A percentile compares a stretch with the other conserved stretches of the same genome.
Evolutionary conservation across 2,329 filamentous ascomycete species (phyloP).

Genomic region (Chaetomium globosum): DNA sequence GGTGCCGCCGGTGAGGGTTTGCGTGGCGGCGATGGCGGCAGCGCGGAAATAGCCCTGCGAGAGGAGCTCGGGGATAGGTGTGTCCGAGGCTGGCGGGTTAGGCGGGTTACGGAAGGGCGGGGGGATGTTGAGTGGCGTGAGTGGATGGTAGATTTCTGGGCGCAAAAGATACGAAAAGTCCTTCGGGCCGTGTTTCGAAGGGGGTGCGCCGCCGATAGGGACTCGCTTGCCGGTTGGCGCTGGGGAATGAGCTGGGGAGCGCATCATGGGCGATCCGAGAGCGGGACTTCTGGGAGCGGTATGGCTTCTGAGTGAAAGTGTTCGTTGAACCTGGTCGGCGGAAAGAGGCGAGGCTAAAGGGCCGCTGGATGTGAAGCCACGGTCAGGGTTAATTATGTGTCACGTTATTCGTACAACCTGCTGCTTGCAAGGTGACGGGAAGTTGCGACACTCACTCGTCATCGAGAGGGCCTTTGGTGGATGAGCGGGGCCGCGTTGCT

Average conservation of each 20-base stretch:
- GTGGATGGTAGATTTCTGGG: slow-evolving; percentile 79
- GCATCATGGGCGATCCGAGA: slow-evolving; percentile 28
- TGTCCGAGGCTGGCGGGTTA: slow-evolving; percentile 63
- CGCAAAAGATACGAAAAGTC: slow-evolving; percentile 81
- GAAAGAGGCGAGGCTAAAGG: slow-evolving; percentile 34
- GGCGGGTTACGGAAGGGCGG: slow-evolving; percentile 69
- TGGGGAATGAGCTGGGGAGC: slow-evolving; percentile 34
- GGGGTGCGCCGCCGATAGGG: slow-evolving; percentile 24
- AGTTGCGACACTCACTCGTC: slow-evolving; percentile 62
- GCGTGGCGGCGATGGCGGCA: slow-evolving; percentile 69
- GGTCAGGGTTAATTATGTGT: slow-evolving; percentile 8
- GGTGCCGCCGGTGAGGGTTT: slow-evolving; percentile 57
- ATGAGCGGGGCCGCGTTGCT: slow-evolving; percentile 65
- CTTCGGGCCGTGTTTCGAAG: slow-evolving; percentile 51
- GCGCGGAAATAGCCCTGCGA: slow-evolving; percentile 75
- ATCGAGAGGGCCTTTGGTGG: slow-evolving; percentile 79
- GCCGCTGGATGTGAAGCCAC: slow-evolving; percentile 31
- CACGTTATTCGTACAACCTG: not conserved
- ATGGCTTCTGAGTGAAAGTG: slow-evolving; percentile 21
- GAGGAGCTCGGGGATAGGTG: slow-evolving; percentile 69
- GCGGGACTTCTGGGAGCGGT: slow-evolving; percentile 23
- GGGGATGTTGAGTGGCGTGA: slow-evolving; percentile 65
- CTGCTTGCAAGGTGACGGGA: not conserved
- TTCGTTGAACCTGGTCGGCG: slow-evolving; percentile 29
- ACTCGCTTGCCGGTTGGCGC: slow-evolving; percentile 24